Conservation (phyloP, 129 eudicot genomes). For the Chrysanthemum seticuspe region DNA sequence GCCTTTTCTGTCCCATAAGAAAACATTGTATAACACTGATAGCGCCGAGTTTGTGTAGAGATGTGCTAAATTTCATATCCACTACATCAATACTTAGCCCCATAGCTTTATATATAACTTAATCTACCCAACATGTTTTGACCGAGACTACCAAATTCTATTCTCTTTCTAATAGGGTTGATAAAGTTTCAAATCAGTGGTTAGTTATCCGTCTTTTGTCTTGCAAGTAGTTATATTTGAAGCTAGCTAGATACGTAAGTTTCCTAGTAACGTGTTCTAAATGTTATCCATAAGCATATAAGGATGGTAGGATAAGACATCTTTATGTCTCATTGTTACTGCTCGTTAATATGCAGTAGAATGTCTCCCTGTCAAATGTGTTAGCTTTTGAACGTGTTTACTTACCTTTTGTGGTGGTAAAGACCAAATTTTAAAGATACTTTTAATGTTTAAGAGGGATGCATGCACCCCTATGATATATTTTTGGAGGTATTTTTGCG, state of each 20-base stretch:
- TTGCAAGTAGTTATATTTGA: neutral
- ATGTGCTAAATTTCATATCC: neutral
- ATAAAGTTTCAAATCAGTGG: neutral
- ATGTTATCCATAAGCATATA: constrained; percentile 20
- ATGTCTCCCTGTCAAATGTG: too few species aligned
- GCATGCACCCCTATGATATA: too few species aligned
- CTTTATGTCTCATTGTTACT: neutral
- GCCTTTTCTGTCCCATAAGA: too few species aligned
- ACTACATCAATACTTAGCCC: neutral
- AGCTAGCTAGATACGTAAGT: neutral
- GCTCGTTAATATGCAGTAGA: too few species aligned
- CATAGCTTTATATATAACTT: neutral
- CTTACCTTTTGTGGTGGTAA: too few species aligned
- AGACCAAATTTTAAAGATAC: too few species aligned
- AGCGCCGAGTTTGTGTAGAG: neutral
- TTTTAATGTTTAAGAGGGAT: too few species aligned
- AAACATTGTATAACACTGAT: too few species aligned
- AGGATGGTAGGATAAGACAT: constrained; percentile 2
- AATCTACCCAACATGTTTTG: neutral
- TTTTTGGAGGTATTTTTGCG: too few species aligned
- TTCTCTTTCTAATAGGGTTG: neutral
- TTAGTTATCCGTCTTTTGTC: neutral
- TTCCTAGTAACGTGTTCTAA: neutral
- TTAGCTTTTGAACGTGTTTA: too few species aligned
- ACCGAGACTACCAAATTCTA: neutral